These are phyloP conservation scores for Botrytis porri DNA, from an alignment of 2,329 filamentous ascomycete species.

Conservation along the genomic window DNA sequence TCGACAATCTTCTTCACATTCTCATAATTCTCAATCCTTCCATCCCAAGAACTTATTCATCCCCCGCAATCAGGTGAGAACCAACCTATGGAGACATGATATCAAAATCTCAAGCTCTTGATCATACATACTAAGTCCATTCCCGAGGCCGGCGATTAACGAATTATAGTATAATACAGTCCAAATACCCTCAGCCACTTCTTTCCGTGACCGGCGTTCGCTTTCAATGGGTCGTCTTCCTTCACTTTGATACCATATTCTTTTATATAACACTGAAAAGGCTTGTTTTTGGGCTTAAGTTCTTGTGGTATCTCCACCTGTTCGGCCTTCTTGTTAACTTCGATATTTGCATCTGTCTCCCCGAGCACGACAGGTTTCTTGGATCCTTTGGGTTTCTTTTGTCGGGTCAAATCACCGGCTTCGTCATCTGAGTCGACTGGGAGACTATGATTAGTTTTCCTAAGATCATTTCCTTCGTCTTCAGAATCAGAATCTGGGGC, in stretches of 20 bases:
- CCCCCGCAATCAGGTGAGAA: too few relatives aligned
- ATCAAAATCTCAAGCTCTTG: not conserved
- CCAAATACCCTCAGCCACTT: conserved; percentile 63
- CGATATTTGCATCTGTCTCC: not conserved
- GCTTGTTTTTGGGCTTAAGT: conserved; percentile 46
- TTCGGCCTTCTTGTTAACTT: not conserved
- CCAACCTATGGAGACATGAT: not conserved
- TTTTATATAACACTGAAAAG: conserved; percentile 68
- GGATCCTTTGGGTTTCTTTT: not conserved
- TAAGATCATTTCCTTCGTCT: not conserved
- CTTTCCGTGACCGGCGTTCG: conserved; percentile 45
- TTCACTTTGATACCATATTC: conserved; percentile 62
- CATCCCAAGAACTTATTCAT: too few relatives aligned
- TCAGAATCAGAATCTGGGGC: conserved; percentile 3
- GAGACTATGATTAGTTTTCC: not conserved
- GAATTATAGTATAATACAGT: conserved; percentile 63
- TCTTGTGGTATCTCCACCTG: conserved; percentile 16
- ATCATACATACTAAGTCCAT: not conserved
- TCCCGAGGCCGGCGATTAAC: conserved; percentile 1
- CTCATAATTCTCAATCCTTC: too few relatives aligned
- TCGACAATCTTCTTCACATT: too few relatives aligned
- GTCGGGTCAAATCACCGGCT: not conserved
- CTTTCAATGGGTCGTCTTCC: conserved; percentile 42
- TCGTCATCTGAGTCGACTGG: conserved; percentile 4
- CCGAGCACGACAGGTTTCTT: not conserved